Evolutionary conservation across 2,329 filamentous ascomycete species (phyloP), one percentile per base, ranked within the genome.

Genomic region (Hyphodiscus sp.): DNA sequence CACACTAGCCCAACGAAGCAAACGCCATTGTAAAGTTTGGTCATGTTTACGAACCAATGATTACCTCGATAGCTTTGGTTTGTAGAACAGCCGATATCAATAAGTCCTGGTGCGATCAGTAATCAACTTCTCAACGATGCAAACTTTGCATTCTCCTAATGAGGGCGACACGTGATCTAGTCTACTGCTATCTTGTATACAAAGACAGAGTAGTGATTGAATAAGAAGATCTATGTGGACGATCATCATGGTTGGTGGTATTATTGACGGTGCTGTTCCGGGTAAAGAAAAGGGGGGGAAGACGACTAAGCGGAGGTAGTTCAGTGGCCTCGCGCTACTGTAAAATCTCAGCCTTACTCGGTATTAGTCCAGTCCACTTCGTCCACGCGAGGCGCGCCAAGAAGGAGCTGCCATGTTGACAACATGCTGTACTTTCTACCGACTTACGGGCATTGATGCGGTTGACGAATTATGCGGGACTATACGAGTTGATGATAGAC

Each of bases 401-500:
- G 11, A 38, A 20, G 26, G 45, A 30, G 16, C 23, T 46, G 29
- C 9, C 20, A 44, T 3, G 42, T 44, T 23, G 20, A 19, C 42
- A 16, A 44, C 23, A 26, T 4, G 8, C 23, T 3, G 3, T 8
- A 26, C 23, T 26, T 26, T 8, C 23, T 26, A 26, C n/a, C 10
- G 18, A 44, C n/a, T 44, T 3, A 19, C 13, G 42, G 33, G 11
- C 13, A 19, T 44, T 44, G 7, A 13, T 44, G 13, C 13, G 18
- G 20, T 44, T 44, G 11, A 38, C 33, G 33, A 38, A 13, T 4
- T 38, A 38, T 38, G 33, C 33, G 45, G 45, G 53, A 20, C 23
- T 30, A 20, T 30, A 52, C 50, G 47, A 47, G 47, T 59, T 53
- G 33, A 61, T 63, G 58, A 63, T 51, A 30, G n/a, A 45, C 29